Base-by-base conservation (phyloP, 345 rosid species). In the Schrenkiella parvula region DNA sequence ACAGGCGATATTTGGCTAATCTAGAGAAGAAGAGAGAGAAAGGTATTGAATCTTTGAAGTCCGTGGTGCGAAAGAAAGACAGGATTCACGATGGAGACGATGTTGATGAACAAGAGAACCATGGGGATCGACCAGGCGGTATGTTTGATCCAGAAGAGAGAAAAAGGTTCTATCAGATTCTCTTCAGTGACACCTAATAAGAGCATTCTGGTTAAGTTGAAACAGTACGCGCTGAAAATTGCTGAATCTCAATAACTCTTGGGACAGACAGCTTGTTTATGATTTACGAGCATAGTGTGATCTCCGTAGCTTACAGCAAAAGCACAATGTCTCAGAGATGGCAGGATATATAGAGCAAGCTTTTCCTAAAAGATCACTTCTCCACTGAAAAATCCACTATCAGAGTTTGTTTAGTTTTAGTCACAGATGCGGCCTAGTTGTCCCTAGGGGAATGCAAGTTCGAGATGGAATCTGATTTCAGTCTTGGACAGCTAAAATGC, bases 81-180 rank as follows among this genome's bases (percentile, higher is more conserved):
- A 57, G 18, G 22, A 71, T 57, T 59, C 8, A 44, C 18, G 46
- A 78, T 41, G 71, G 26, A 48, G 66, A 37, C 59, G 87, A 81
- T 59, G 56, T 19, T 0, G 63, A 85, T 29, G 91, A 83, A 26
- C 78, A 80, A 60, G 93, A 85, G 47, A 78, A 69, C 31, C 74
- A 8, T 64, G 79, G 80, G 18, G 85, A 81, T 56, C 82, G 77
- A 65, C 58, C 73, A 32, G 83, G 88, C 8, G 87, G 89, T 56
- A 72, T 93, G 74, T 88, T 91, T 57, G 83, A 91, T 66, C 80
- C 89, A 9, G 96, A 93, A 84, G 97, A 90, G 74, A 84, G 97
- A 58, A 88, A 88, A 72, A 78, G 92, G 65, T 91, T 93, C 72
- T 89, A 91, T 75, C 84, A 84, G 79, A 83, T 82, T 75, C 86